Conservation (phyloP, 306 rosid species). For the Astragalus glycyphyllos region DNA sequence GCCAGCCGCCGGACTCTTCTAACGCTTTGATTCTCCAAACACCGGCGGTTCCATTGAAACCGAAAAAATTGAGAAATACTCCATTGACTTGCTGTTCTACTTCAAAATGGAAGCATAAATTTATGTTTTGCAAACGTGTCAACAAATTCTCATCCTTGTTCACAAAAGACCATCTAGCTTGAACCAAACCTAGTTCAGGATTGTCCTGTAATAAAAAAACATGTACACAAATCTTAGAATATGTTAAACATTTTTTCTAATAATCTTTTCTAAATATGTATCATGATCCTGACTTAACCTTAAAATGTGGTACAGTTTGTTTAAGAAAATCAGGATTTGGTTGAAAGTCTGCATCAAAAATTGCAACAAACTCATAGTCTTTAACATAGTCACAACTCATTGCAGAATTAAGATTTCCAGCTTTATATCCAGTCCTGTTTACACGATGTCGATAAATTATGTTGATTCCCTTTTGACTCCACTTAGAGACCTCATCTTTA, state of each 20-base stretch:
- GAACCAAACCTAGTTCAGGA: conserved; percentile 84
- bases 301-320: conserved; percentile 84
- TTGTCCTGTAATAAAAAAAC: conserved; percentile 64
- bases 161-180: conserved; percentile 95
- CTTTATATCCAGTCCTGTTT: conserved; percentile 91
- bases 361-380: conserved; percentile 90
- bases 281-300: conserved; percentile 57
- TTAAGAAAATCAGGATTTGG: conserved; percentile 95
- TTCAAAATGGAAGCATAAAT: conserved; percentile 96
- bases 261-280: conserved; percentile 13
- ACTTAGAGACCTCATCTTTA: conserved; percentile 74
- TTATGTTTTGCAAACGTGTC: conserved; percentile 96
- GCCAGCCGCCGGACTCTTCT: conserved; percentile 97
- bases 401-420: conserved; percentile 97
- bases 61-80: conserved; percentile 83
- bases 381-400: conserved; percentile 90
- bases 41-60: conserved; percentile 99
- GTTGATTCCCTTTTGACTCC: conserved; percentile 86
- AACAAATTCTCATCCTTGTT: conserved; percentile 93
- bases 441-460: conserved; percentile 86
- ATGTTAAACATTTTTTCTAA: conserved; percentile 32
- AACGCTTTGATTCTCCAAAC: conserved; percentile 97
- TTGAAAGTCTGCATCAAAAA: conserved; percentile 95
- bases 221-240: conserved; percentile 17
- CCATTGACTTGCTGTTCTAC: conserved; percentile 99